Conservation (phyloP, 1,284 basidiomycete species). For the Hymenochaete sp. region DNA sequence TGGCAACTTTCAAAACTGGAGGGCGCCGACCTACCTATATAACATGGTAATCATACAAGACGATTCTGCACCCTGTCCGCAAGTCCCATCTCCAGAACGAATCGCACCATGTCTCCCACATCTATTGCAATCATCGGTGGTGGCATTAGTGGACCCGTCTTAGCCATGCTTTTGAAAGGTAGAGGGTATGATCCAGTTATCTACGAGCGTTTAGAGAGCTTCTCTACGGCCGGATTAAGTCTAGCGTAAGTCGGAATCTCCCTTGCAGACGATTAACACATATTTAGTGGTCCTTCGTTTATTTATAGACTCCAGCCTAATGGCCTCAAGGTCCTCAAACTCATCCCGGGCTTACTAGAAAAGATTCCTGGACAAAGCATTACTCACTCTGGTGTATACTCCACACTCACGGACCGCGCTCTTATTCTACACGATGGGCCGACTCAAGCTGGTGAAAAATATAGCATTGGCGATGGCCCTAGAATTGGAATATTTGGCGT, state of each 20-base stretch:
- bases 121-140: conserved; percentile 35
- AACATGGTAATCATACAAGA: too few species aligned
- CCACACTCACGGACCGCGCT: conserved; percentile 27
- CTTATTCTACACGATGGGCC: conserved; percentile 27
- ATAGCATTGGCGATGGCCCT: too few species aligned
- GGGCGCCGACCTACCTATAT: too few species aligned
- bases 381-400: conserved; percentile 24
- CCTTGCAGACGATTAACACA: background rate
- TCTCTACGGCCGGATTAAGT: conserved; percentile 30
- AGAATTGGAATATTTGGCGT: conserved; percentile 25
- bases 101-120: conserved; percentile 15
- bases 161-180: conserved; percentile 35
- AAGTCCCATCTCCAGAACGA: too few species aligned
- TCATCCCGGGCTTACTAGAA: conserved; percentile 32
- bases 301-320: conserved; percentile 33
- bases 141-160: conserved; percentile 40
- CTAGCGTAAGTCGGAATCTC: conserved; percentile 26
- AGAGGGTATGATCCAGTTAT: conserved; percentile 36
- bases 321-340: conserved; percentile 32
- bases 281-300: background rate
- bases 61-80: too few species aligned
- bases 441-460: conserved; percentile 18
- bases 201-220: conserved; percentile 31
- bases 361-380: conserved; percentile 27
- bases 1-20: too few species aligned